Evolutionary conservation across 345 rosid species (phyloP).

Genomic region (Eucalyptus pauciflora): DNA sequence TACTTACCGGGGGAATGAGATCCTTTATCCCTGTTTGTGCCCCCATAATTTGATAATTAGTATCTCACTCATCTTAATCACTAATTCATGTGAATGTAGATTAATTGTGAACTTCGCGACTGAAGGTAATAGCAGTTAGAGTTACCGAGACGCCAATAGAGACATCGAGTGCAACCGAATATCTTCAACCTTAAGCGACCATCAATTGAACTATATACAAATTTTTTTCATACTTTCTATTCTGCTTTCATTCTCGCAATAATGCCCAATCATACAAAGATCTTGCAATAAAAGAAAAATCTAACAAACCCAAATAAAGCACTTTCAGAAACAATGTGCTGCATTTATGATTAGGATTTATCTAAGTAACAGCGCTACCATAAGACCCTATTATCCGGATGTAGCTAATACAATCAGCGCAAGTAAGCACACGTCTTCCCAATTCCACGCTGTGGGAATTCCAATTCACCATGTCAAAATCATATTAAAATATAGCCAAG

Average conservation of each 20-base stretch:
- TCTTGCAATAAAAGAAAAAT: background rate
- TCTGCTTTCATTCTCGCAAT: background rate
- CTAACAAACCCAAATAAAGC: background rate
- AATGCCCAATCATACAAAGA: background rate
- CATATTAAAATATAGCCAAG: background rate
- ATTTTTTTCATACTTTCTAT: background rate
- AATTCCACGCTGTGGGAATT: background rate
- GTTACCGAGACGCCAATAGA: accelerated
- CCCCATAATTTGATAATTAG: background rate
- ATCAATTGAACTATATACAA: background rate
- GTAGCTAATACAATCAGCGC: background rate
- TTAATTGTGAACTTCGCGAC: accelerated
- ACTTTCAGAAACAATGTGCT: background rate
- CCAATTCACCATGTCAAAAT: background rate
- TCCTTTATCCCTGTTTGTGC: background rate
- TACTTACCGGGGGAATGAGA: background rate
- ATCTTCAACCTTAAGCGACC: background rate
- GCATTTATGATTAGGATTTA: background rate
- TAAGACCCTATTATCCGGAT: background rate
- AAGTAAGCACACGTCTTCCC: background rate
- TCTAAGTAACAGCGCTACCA: accelerated
- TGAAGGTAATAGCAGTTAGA: background rate
- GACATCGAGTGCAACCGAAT: accelerated
- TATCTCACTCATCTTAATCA: background rate
- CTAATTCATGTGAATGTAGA: background rate